Conservation (phyloP, 495 filamentous ascomycete genomes). For the Penicillium coprophilum region DNA sequence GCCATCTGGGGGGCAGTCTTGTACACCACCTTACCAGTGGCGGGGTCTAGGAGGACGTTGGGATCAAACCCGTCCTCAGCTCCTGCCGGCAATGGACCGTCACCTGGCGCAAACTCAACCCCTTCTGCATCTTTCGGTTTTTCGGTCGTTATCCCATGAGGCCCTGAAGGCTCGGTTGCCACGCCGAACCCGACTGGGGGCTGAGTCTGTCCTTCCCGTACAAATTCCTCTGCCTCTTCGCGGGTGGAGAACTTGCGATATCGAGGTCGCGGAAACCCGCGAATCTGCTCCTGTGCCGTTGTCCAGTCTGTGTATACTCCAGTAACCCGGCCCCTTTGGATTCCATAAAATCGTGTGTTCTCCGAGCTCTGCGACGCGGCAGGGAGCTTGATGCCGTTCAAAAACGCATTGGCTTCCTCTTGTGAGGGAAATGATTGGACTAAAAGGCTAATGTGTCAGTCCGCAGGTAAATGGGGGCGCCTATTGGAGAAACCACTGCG, state of each 20-base stretch:
- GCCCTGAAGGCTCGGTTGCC: constrained; percentile 22
- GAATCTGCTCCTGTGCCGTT: constrained; percentile 73
- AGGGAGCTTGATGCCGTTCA: constrained; percentile 57
- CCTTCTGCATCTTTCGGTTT: constrained; percentile 39
- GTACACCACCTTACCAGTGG: constrained; percentile 57
- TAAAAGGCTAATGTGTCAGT: constrained; percentile 32
- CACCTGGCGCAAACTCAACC: constrained; percentile 52
- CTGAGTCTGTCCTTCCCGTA: constrained; percentile 48
- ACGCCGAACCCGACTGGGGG: constrained; percentile 29
- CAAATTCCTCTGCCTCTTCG: constrained; percentile 74
- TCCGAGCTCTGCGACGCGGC: constrained; percentile 26
- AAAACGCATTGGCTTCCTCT: constrained; percentile 76
- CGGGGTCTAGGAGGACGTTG: constrained; percentile 54
- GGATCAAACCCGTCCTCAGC: constrained; percentile 65
- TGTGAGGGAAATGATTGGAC: constrained; percentile 81
- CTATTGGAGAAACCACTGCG: background rate
- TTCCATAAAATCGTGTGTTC: constrained; percentile 67
- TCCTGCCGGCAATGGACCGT: constrained; percentile 53
- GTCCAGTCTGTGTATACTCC: constrained; percentile 90
- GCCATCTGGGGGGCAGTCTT: constrained; percentile 53
- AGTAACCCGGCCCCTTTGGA: constrained; percentile 76
- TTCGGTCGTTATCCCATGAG: constrained; percentile 33
- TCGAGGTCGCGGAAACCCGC: constrained; percentile 72
- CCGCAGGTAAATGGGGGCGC: background rate
- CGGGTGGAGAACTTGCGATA: constrained; percentile 77